A percentile compares a stretch with the other conserved stretches of the same genome.
These are phyloP conservation scores for Auxenochlorella pyrenoidosa DNA, from an alignment of 139 green algal species.

Conservation along the genomic window DNA sequence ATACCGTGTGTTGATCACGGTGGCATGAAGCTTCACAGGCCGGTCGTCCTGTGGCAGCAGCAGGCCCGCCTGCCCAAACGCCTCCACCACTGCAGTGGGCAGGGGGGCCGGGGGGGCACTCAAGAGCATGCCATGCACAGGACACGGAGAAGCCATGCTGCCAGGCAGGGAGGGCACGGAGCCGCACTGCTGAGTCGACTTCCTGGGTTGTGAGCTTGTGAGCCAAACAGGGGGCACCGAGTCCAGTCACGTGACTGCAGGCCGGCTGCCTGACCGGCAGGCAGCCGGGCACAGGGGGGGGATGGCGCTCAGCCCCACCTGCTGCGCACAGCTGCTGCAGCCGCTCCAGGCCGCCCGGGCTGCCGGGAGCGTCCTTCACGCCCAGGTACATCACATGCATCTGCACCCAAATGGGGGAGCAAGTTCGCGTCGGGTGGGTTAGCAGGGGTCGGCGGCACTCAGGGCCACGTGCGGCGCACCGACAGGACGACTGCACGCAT, in stretches of 20 bases:
- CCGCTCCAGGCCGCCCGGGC: not conserved
- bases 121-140: not conserved
- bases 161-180: not conserved
- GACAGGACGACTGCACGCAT: too few species aligned
- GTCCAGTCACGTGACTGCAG: too few species aligned
- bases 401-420: not conserved
- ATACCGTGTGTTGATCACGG: slow-evolving; percentile 56
- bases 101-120: not conserved
- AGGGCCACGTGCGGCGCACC: not conserved
- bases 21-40: slow-evolving; percentile 63
- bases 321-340: slow-evolving; percentile 56
- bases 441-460: not conserved
- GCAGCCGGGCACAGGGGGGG: too few species aligned
- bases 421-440: not conserved
- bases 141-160: too few species aligned
- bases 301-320: not conserved
- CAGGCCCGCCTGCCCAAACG: slow-evolving; percentile 49
- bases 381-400: slow-evolving; percentile 67
- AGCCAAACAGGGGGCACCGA: not conserved
- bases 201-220: not conserved
- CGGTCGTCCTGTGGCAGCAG: slow-evolving; percentile 50
- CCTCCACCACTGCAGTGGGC: slow-evolving; percentile 36
- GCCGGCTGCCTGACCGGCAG: too few species aligned
- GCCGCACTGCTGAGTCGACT: too few species aligned
- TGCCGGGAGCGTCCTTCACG: slow-evolving; percentile 7